Evolutionary conservation across 2,329 filamentous ascomycete species (phyloP).

Genomic region (Monilinia polystroma): DNA sequence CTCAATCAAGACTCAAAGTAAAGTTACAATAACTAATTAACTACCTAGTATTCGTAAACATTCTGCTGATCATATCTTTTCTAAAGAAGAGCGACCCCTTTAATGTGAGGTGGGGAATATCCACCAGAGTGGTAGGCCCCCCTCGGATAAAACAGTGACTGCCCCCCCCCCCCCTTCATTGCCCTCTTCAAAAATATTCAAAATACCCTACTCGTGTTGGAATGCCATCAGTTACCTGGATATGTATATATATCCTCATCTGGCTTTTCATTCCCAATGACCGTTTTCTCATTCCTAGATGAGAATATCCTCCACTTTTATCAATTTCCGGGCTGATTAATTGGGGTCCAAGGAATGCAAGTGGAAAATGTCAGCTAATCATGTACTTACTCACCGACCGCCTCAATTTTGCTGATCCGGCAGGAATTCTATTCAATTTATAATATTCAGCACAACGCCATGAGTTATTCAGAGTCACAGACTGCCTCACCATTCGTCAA

Average conservation of each 20-base stretch:
- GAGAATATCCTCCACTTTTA: not conserved
- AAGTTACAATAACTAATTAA: not conserved
- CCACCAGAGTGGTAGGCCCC: too few relatives aligned
- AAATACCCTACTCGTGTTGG: not conserved
- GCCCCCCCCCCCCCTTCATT: constrained; percentile 1
- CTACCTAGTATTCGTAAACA: not conserved
- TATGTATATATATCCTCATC: not conserved
- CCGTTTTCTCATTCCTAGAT: constrained; percentile 4
- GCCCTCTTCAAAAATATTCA: not conserved
- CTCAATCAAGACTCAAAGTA: too few relatives aligned
- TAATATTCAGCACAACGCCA: constrained; percentile 8
- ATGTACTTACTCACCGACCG: not conserved
- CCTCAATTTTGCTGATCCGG: constrained; percentile 10
- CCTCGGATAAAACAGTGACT: not conserved
- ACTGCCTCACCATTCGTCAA: not conserved
- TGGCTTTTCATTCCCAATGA: not conserved
- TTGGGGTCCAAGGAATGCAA: constrained; percentile 21
- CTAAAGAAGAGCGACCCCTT: not conserved
- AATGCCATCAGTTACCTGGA: not conserved
- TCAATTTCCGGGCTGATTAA: constrained; percentile 1
- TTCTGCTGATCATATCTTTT: not conserved
- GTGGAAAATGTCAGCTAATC: constrained; percentile 10
- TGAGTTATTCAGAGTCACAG: not conserved
- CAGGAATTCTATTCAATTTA: constrained; percentile 21
- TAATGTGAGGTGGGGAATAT: not conserved